Evolutionary conservation across 345 rosid genomes (phyloP).

Genomic region (Stellera chamaejasme): DNA sequence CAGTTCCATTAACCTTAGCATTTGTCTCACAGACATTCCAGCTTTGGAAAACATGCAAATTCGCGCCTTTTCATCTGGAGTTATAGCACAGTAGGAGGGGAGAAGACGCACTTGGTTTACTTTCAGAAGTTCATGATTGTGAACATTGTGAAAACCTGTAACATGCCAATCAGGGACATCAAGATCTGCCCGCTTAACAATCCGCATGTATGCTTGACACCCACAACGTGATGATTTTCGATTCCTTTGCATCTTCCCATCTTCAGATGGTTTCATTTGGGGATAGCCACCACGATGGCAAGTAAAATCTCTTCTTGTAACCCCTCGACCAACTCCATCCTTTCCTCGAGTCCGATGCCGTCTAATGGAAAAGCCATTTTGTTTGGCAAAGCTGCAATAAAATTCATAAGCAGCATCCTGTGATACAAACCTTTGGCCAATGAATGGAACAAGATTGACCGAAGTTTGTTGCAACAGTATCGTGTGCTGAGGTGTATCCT

Average conservation of each 20-base stretch:
- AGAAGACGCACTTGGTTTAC: slow-evolving; percentile 29
- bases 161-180: slow-evolving; percentile 55
- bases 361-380: slow-evolving; percentile 55
- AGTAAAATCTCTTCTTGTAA: slow-evolving; percentile 55
- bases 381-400: slow-evolving; percentile 57
- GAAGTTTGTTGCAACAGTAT: slow-evolving; percentile 51
- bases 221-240: slow-evolving; percentile 56
- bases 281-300: slow-evolving; percentile 58
- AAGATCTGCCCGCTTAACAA: slow-evolving; percentile 49
- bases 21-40: slow-evolving; percentile 66
- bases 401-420: slow-evolving; percentile 63
- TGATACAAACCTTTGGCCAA: slow-evolving; percentile 53
- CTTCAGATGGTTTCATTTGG: slow-evolving; percentile 39
- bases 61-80: slow-evolving; percentile 44
- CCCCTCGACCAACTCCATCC: slow-evolving; percentile 57
- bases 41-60: slow-evolving; percentile 64
- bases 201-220: slow-evolving; percentile 49
- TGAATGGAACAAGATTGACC: slow-evolving; percentile 43
- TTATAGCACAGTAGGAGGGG: slow-evolving; percentile 43
- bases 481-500: slow-evolving; percentile 36
- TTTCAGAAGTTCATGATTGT: slow-evolving; percentile 48
- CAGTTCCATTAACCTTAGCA: slow-evolving; percentile 58
- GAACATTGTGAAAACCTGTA: slow-evolving; percentile 48
- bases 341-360: slow-evolving; percentile 55
- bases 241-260: slow-evolving; percentile 50